Evolutionary conservation across 2,329 filamentous ascomycete genomes (phyloP), one percentile per base, ranked within the genome.

Genomic region (Colletotrichum sp.): DNA sequence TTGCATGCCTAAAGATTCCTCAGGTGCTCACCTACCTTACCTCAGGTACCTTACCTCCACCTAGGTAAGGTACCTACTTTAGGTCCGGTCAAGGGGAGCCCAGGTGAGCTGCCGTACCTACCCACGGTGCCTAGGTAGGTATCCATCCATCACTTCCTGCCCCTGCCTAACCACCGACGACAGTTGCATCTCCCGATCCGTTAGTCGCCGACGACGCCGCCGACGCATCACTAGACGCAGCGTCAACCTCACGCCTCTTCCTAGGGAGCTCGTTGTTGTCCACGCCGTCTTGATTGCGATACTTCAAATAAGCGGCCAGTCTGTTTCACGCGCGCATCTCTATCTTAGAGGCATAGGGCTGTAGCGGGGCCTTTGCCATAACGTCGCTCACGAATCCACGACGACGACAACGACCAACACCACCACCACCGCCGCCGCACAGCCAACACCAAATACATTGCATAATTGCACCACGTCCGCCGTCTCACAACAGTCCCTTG

Each of bases 171-270:
- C 66, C 30, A 32, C 68, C 44, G 49, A 71, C 61, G 68, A 71
- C 32, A 75, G 68, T 68, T 75, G 68, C 68, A 29, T 34, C 61
- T 61, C 61, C 63, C 34, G 72, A 52, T 61, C 61, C 68, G 59
- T 71, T 49, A 29, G 34, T 71, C 65, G 65, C 71, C 36, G 71
- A 73, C 71, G 30, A 63, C 67, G 34, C 32, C 59, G 70, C 72
- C n/a, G 52, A 61, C 62, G 29, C 69, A 72, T 32, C 22, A 44
- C 25, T 32, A 68, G 49, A 55, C 36, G 44, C 30, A 36, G 22
- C 49, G 16, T 68, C 65, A 27, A 57, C 29, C 49, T n/a, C 6
- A 25, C 44, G 29, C 55, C 67, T 69, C 34, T 52, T 55, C n/a
- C 22, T 55, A 6, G 39, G 70, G 55, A 69, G 19, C 32, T 7